A percentile compares a stretch with the other conserved stretches of the same genome.
Conservation (phyloP, 2,329 filamentous ascomycete species). For the Zalaria sp. region DNA sequence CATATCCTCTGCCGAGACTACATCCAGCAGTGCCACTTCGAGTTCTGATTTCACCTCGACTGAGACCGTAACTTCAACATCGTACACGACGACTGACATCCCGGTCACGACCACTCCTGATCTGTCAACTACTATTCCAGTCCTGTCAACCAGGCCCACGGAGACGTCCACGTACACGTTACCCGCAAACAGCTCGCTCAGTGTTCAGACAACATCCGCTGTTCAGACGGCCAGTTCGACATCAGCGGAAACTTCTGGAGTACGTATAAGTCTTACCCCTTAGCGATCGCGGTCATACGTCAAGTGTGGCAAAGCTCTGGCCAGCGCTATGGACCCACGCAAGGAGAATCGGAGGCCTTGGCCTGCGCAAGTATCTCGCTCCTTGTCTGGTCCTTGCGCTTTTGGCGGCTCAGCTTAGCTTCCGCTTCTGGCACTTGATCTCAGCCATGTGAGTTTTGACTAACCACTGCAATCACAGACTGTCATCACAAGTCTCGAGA, state of each 20-base stretch:
- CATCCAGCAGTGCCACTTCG: no score
- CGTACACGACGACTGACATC: neutral
- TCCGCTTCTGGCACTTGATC: neutral
- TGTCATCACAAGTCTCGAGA: slow-evolving; percentile 11
- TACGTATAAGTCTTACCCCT: neutral
- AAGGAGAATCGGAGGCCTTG: no score
- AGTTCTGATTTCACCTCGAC: no score
- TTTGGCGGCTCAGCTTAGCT: no score
- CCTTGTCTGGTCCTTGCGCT: no score
- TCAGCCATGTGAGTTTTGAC: neutral
- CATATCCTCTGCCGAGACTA: no score
- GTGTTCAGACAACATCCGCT: slow-evolving; percentile 13
- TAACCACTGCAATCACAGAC: neutral
- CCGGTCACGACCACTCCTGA: neutral
- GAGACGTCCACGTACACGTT: slow-evolving; percentile 1
- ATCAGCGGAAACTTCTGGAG: slow-evolving; percentile 2
- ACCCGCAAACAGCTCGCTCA: slow-evolving; percentile 10
- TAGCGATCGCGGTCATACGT: no score
- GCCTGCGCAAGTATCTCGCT: no score
- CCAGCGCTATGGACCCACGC: no score
- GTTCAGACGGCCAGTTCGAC: slow-evolving; percentile 14
- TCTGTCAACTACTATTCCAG: neutral
- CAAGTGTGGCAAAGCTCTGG: no score
- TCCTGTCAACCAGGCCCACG: slow-evolving; percentile 1
- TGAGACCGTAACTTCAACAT: no score